Base-by-base conservation (phyloP, 2,329 filamentous ascomycete genomes). In the Geoglossum cookeanum region DNA sequence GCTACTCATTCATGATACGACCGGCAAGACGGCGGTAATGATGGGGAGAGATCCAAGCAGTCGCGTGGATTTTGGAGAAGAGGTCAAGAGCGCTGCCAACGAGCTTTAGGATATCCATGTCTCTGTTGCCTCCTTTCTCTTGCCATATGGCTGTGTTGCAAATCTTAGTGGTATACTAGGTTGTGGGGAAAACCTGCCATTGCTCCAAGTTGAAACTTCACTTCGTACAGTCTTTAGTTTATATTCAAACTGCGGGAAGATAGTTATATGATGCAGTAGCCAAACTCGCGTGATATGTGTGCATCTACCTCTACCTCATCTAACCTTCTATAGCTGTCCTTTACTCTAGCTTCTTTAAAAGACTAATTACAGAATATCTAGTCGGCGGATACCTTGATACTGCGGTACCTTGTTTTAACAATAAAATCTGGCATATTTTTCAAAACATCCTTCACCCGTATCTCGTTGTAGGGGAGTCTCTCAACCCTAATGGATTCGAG, bases 401-500 rank as follows among this genome's bases (percentile, higher is more conserved):
- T 29, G 9, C 17, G 57, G 39, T 58, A 58, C 33, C n/a, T 57
- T 22, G 8, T 15, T 27, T 29, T 48, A 11, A 8, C 13, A 51
- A 56, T 2, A 32, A n/a, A n/a, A 27, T 33, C 22, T 13, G 57
- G 51, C 8, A 58, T 39, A 63, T 59, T 22, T 60, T 60, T 55
- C 30, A 66, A 57, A 29, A 63, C 58, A 29, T 62, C 61, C 44
- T 55, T 59, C 54, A 67, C 42, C 48, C 66, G 61, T 9, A 49
- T 63, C 7, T 32, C 51, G 44, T 78, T 71, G 60, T 72, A 79
- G 0, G 75, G 72, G 11, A 84, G 63, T 13, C 63, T 69, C 62
- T 81, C 79, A 4, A 67, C 49, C 52, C 69, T 67, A 29, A 86
- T 68, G 0, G 76, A 75, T 7, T 77, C 71, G 1, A 84, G 65